These are phyloP conservation scores for Malus hybrid DNA, from an alignment of 331 rosid species.

Conservation along the genomic window DNA sequence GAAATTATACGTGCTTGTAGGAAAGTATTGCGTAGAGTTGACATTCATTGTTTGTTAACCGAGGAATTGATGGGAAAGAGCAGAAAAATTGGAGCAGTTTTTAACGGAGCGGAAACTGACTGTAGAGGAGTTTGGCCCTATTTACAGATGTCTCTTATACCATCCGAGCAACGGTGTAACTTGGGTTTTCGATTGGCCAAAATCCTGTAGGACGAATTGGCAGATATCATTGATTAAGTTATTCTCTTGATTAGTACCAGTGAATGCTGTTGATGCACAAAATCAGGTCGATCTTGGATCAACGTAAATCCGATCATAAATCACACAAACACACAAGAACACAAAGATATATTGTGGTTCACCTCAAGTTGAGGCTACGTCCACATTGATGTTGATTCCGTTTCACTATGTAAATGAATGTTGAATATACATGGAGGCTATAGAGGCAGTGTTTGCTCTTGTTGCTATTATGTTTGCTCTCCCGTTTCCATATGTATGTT, in stretches of 20 bases:
- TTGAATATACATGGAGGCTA: too few relatives aligned
- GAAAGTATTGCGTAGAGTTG: not conserved
- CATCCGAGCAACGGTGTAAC: not conserved
- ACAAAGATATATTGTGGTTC: too few relatives aligned
- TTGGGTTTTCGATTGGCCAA: not conserved
- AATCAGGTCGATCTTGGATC: too few relatives aligned
- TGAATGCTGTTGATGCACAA: not conserved
- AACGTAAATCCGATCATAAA: too few relatives aligned
- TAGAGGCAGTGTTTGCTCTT: too few relatives aligned
- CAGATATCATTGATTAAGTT: not conserved
- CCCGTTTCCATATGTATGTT: too few relatives aligned
- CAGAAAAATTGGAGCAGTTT: not conserved
- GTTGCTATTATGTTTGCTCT: too few relatives aligned
- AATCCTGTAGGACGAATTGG: not conserved
- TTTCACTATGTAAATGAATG: too few relatives aligned
- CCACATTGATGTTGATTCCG: too few relatives aligned
- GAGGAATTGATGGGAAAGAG: not conserved
- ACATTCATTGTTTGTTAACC: not conserved
- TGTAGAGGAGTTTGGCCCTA: not conserved
- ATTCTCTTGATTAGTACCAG: not conserved
- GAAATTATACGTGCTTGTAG: not conserved
- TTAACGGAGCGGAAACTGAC: not conserved
- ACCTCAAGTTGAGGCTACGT: too few relatives aligned
- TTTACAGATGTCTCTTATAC: not conserved
- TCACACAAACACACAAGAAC: too few relatives aligned